Conservation (phyloP, 2,329 filamentous ascomycete species). For the Beauveria medogensis region DNA sequence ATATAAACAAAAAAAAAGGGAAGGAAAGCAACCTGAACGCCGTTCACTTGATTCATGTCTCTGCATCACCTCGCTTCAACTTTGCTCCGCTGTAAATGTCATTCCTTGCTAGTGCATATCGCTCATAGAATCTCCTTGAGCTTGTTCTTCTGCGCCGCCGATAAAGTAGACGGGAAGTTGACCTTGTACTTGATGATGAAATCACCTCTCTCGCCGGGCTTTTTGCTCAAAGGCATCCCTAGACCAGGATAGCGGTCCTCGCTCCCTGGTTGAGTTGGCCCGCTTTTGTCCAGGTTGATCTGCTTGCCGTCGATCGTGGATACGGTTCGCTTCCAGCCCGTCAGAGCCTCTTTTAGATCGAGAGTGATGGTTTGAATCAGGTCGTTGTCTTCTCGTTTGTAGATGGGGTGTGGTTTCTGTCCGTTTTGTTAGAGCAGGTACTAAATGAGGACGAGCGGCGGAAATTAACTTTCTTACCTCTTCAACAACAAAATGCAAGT, state of each 20-base stretch:
- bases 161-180: constrained; percentile 77
- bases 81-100: background rate
- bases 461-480: constrained; percentile 55
- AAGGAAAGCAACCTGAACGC: background rate
- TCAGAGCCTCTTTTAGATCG: constrained; percentile 85
- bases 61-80: background rate
- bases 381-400: constrained; percentile 82
- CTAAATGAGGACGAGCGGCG: too few species aligned
- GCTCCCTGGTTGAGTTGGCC: constrained; percentile 78
- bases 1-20: background rate
- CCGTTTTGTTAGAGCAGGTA: constrained; percentile 30
- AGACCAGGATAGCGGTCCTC: constrained; percentile 72
- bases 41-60: background rate
- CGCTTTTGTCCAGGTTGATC: constrained; percentile 67
- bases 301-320: constrained; percentile 89
- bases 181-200: constrained; percentile 88
- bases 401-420: constrained; percentile 79
- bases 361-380: constrained; percentile 71
- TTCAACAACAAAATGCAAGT: constrained; percentile 88
- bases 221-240: constrained; percentile 96
- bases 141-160: constrained; percentile 67
- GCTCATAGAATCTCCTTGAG: constrained; percentile 67
- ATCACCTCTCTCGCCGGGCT: constrained; percentile 74
- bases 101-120: background rate
- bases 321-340: constrained; percentile 87